phyloP scores from a whole-genome alignment of 495 filamentous ascomycete genomes.

The Penicillium arizonense region DNA sequence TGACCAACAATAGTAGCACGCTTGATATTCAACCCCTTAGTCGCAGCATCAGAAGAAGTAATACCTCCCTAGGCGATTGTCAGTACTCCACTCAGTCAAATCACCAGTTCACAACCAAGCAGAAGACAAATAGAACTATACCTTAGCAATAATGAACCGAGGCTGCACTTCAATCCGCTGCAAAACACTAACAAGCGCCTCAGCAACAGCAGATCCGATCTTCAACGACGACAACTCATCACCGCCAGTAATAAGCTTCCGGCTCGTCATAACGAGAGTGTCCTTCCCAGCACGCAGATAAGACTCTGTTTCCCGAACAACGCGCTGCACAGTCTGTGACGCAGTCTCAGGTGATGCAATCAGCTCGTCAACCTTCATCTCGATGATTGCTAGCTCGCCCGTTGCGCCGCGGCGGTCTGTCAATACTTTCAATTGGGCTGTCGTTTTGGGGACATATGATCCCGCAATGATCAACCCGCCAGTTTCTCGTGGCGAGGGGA shows the following conservation, averaged over 20 bases:
- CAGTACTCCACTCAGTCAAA: background rate
- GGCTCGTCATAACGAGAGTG: constrained; percentile 54
- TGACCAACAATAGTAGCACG: constrained; percentile 53
- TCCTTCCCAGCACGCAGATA: constrained; percentile 34
- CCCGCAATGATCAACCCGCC: constrained; percentile 53
- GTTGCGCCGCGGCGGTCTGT: constrained; percentile 29
- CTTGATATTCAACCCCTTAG: constrained; percentile 51
- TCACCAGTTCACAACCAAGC: background rate
- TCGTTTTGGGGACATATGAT: constrained; percentile 56
- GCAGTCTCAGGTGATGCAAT: constrained; percentile 31
- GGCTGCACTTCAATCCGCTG: constrained; percentile 41
- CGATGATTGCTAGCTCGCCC: constrained; percentile 41
- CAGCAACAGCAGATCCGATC: constrained; percentile 46
- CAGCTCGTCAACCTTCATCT: constrained; percentile 44
- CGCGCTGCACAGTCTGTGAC: constrained; percentile 16
- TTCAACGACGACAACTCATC: constrained; percentile 44
- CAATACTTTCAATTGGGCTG: constrained; percentile 44
- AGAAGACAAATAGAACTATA: constrained; percentile 10
- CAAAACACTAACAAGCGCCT: constrained; percentile 44
- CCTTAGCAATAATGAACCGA: constrained; percentile 55
- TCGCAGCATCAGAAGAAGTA: constrained; percentile 53
- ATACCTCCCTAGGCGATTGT: constrained; percentile 43
- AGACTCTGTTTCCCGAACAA: constrained; percentile 27
- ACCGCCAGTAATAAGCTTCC: constrained; percentile 44
- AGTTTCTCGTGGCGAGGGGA: constrained; percentile 28